Percentiles rank a stretch among this genome's conserved stretches.
Evolutionary conservation across 1,284 basidiomycete species (phyloP).

Genomic region (Malassezia globosa): DNA sequence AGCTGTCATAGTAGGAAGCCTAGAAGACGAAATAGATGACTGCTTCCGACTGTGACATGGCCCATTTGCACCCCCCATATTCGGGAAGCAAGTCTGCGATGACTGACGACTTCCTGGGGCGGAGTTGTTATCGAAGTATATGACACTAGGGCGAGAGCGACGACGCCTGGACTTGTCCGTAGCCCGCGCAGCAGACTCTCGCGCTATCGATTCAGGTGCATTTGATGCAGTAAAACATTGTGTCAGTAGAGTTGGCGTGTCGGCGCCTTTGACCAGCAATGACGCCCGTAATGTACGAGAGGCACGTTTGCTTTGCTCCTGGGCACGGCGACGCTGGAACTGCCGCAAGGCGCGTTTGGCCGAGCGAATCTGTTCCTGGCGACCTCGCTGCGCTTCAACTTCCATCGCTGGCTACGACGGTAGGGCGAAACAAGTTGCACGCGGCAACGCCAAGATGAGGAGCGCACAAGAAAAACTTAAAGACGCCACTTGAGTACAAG

Average conservation of each 20-base stretch:
- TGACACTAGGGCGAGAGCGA: slow-evolving; percentile 6
- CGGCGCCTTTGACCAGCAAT: slow-evolving; percentile 5
- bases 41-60: not conserved
- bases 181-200: slow-evolving; percentile 14
- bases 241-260: slow-evolving; percentile 2
- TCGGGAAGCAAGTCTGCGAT: not conserved
- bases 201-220: not conserved
- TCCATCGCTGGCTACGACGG: slow-evolving; percentile 1
- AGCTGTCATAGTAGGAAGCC: not conserved
- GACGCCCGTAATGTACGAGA: slow-evolving; percentile 13
- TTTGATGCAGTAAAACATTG: slow-evolving; percentile 8
- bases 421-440: not conserved
- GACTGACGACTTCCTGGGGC: not conserved
- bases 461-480: too few species aligned
- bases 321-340: slow-evolving; percentile 16
- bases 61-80: not conserved
- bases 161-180: slow-evolving; percentile 5
- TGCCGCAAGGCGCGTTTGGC: slow-evolving; percentile 15
- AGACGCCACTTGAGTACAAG: too few species aligned
- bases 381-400: slow-evolving; percentile 6
- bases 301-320: slow-evolving; percentile 15
- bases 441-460: too few species aligned
- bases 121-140: not conserved
- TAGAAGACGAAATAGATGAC: not conserved
- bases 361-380: slow-evolving; percentile 14